Percentiles rank a stretch among this genome's conserved stretches.
phyloP scores from a whole-genome alignment of 1,284 basidiomycete species.

The Trichosporon ovoides region DNA sequence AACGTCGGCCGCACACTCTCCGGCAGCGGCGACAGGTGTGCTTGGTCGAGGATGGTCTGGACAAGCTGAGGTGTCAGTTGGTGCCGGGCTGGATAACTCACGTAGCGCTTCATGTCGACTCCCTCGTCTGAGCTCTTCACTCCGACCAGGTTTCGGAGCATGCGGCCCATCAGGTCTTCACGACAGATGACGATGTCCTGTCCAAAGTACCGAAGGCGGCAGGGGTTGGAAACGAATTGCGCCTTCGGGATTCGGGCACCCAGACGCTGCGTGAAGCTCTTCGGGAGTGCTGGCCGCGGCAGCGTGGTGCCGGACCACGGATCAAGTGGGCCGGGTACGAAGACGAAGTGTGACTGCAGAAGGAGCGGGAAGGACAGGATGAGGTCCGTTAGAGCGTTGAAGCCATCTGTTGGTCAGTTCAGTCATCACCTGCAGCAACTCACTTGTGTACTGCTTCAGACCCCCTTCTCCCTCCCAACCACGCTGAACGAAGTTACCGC shows the following conservation, averaged over 20 bases:
- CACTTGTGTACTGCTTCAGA: conserved; percentile 77
- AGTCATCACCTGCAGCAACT: conserved; percentile 17
- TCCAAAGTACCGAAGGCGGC: conserved; percentile 88
- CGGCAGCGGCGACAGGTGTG: conserved; percentile 80
- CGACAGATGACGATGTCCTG: conserved; percentile 94
- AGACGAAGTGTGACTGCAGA: conserved; percentile 77
- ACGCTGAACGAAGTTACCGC: conserved; percentile 87
- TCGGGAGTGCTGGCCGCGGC: conserved; percentile 73
- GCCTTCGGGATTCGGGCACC: conserved; percentile 67
- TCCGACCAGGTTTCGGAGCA: conserved; percentile 84
- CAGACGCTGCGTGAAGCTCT: conserved; percentile 64
- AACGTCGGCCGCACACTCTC: conserved; percentile 78
- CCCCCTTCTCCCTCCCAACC: conserved; percentile 75
- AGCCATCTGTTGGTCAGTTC: conserved; percentile 60
- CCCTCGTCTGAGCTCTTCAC: conserved; percentile 72
- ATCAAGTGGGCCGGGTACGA: conserved; percentile 91
- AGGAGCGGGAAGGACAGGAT: conserved; percentile 77
- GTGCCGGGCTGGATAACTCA: conserved; percentile 49
- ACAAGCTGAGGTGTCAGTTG: conserved; percentile 62
- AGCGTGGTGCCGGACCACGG: conserved; percentile 70
- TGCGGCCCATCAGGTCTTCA: conserved; percentile 88
- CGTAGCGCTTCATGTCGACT: conserved; percentile 74
- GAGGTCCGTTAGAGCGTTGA: conserved; percentile 77
- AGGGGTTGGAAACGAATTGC: conserved; percentile 85
- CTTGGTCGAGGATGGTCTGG: conserved; percentile 86